A percentile compares a stretch with the other conserved stretches of the same genome.
Conservation (phyloP, 805 yeast genomes). For the Maudiozyma barnettii region DNA sequence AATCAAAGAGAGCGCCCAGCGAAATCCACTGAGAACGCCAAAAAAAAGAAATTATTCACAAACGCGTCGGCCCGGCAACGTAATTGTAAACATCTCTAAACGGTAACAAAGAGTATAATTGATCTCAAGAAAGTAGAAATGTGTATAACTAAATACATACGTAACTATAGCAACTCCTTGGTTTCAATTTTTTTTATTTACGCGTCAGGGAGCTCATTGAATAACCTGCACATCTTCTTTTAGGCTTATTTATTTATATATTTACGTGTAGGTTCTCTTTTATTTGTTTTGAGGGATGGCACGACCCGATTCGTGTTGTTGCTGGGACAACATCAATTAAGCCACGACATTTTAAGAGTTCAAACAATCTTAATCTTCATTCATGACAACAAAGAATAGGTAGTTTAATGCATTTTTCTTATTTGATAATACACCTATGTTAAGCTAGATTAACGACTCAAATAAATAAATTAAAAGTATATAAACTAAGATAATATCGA, state of each 20-base stretch:
- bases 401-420: too few relatives aligned
- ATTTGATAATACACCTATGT: too few relatives aligned
- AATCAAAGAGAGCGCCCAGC: not conserved
- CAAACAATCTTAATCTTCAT: not conserved
- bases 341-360: not conserved
- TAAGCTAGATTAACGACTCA: too few relatives aligned
- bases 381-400: too few relatives aligned
- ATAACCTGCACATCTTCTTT: not conserved
- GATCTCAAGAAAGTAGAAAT: too few relatives aligned
- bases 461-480: too few relatives aligned
- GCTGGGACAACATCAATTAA: not conserved
- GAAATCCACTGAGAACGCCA: not conserved
- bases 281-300: not conserved
- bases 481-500: too few relatives aligned
- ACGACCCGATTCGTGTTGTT: not conserved
- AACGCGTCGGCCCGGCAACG: conserved; percentile 1
- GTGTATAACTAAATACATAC: too few relatives aligned
- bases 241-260: not conserved
- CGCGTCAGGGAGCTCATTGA: not conserved
- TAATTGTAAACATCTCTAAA: not conserved
- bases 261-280: not conserved
- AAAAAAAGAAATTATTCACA: not conserved
- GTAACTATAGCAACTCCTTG: not conserved
- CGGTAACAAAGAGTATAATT: not conserved
- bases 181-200: not conserved